Evolutionary conservation across 768 basidiomycete species (phyloP).

Genomic region (Pleurotus sapidus): DNA sequence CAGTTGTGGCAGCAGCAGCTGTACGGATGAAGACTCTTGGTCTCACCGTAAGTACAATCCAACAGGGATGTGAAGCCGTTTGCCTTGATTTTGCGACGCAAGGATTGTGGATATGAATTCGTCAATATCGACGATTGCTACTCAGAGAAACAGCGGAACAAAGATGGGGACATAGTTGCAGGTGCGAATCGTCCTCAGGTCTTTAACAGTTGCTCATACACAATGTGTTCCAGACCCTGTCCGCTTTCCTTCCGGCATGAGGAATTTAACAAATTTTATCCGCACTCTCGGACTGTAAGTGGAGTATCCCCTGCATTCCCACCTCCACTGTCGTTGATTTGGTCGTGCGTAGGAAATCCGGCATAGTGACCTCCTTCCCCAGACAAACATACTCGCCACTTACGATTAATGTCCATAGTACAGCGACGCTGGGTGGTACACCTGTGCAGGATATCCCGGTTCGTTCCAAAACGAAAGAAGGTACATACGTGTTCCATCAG

Average conservation of each 20-base stretch:
- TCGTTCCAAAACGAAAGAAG: conserved; percentile 62
- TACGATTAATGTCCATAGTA: conserved; percentile 34
- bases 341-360: conserved; percentile 43
- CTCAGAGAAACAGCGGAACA: conserved; percentile 51
- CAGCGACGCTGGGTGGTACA: conserved; percentile 68
- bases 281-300: conserved; percentile 56
- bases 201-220: background rate
- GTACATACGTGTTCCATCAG: conserved; percentile 30
- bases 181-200: conserved; percentile 28
- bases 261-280: conserved; percentile 49
- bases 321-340: background rate
- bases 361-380: conserved; percentile 44
- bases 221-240: conserved; percentile 32
- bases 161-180: conserved; percentile 53
- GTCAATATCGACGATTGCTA: conserved; percentile 69
- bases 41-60: background rate
- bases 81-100: background rate
- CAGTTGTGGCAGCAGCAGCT: background rate
- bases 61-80: background rate
- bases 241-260: conserved; percentile 60
- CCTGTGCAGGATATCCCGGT: conserved; percentile 62
- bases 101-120: conserved; percentile 59
- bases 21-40: background rate
- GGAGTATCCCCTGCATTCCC: background rate
- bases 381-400: background rate